Evolutionary conservation across 371 early-diverging fungal genomes (phyloP).

Genomic region (Mycotypha africana): DNA sequence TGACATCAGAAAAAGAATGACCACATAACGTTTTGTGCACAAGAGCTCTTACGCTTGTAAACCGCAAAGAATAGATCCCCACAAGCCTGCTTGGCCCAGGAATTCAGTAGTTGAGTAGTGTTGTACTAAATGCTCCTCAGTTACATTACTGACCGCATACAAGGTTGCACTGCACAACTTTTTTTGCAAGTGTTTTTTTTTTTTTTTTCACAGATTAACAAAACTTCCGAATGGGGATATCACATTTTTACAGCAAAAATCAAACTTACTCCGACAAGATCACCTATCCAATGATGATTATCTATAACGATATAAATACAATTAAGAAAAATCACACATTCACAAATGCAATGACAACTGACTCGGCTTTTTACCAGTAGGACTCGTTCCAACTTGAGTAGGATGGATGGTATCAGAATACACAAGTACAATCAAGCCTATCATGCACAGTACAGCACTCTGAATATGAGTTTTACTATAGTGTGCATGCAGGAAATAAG

Average conservation of each 20-base stretch:
- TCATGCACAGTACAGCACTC: slow-evolving; percentile 25
- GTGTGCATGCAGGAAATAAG: slow-evolving; percentile 18
- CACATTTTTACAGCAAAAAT: background rate
- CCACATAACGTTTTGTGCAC: background rate
- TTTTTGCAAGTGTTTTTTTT: too few species aligned
- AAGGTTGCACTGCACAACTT: slow-evolving; percentile 37
- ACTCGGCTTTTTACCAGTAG: too few species aligned
- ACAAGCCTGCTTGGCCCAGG: slow-evolving; percentile 24
- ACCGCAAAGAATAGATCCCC: slow-evolving; percentile 30
- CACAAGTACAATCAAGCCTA: slow-evolving; percentile 30
- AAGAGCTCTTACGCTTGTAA: slow-evolving; percentile 24
- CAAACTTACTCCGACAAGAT: slow-evolving; percentile 40
- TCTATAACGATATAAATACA: slow-evolving; percentile 27
- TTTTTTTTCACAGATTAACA: too few species aligned
- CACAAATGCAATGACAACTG: too few species aligned
- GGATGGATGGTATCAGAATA: slow-evolving; percentile 33
- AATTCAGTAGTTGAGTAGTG: slow-evolving; percentile 26
- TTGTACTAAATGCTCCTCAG: slow-evolving; percentile 39
- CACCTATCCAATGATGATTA: slow-evolving; percentile 45
- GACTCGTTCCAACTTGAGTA: too few species aligned
- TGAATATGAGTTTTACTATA: slow-evolving; percentile 23
- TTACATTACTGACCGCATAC: slow-evolving; percentile 40
- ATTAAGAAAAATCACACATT: slow-evolving; percentile 31
- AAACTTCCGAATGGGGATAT: background rate
- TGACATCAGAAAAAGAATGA: background rate